These are phyloP conservation scores for Camellia oleifera DNA, from an alignment of 179 eudicot species.

Conservation along the genomic window DNA sequence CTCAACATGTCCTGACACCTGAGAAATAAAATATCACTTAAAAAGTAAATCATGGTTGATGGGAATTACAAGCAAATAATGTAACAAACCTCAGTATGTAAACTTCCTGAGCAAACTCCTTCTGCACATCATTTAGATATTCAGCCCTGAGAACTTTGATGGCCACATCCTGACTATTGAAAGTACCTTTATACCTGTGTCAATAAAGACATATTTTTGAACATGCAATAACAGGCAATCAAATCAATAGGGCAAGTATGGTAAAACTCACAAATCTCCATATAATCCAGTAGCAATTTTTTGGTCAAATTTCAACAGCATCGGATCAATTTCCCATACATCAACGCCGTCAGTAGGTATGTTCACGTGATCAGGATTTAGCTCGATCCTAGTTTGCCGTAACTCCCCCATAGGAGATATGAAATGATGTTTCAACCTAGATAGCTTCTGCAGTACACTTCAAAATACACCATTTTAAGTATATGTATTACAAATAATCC, in stretches of 20 bases:
- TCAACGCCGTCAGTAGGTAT: conserved; percentile 36
- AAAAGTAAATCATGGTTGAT: background rate
- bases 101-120: conserved; percentile 82
- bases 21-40: conserved; percentile 11
- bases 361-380: conserved; percentile 26
- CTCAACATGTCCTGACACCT: background rate
- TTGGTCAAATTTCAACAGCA: conserved; percentile 46
- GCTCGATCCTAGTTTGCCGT: conserved; percentile 21
- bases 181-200: conserved; percentile 67
- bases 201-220: conserved; percentile 1
- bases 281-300: conserved; percentile 63
- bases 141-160: conserved; percentile 64
- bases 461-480: background rate
- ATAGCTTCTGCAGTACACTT: conserved; percentile 41
- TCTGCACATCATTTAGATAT: conserved; percentile 45
- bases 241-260: background rate
- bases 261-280: conserved; percentile 64
- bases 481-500: conserved; percentile 5
- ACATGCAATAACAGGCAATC: conserved; percentile 8
- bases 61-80: background rate
- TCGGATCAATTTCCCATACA: conserved; percentile 65
- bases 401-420: conserved; percentile 23
- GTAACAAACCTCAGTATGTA: conserved; percentile 66
- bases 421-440: conserved; percentile 27
- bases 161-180: conserved; percentile 70